These are phyloP conservation scores for Yarrowia hollandica DNA, from an alignment of 805 yeast species.

Conservation along the genomic window DNA sequence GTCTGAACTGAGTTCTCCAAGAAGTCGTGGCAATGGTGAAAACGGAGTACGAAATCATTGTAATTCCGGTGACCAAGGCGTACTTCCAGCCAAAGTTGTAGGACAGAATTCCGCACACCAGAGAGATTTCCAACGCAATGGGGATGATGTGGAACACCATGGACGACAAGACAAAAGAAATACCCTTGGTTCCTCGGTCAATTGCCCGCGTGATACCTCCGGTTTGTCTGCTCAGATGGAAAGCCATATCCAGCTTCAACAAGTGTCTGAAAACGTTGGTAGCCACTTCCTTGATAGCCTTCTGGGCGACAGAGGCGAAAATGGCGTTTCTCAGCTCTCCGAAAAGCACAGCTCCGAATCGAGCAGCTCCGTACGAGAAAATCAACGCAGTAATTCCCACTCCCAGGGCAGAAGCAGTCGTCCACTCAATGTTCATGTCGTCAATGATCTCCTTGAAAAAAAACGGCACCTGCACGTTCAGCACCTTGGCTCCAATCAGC, in stretches of 20 bases:
- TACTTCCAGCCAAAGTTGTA: slow-evolving; percentile 87
- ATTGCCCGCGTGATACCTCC: slow-evolving; percentile 96
- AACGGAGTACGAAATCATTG: slow-evolving; percentile 84
- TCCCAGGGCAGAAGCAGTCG: slow-evolving; percentile 59
- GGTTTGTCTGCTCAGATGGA: slow-evolving; percentile 88
- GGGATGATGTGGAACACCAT: slow-evolving; percentile 98
- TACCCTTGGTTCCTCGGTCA: slow-evolving; percentile 97
- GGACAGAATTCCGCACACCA: slow-evolving; percentile 90
- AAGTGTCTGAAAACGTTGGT: slow-evolving; percentile 81
- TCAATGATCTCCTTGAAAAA: slow-evolving; percentile 87
- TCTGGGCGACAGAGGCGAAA: slow-evolving; percentile 92
- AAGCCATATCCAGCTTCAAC: slow-evolving; percentile 78
- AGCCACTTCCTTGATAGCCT: slow-evolving; percentile 89
- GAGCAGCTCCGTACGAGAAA: slow-evolving; percentile 86
- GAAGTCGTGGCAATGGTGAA: slow-evolving; percentile 92
- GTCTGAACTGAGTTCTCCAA: slow-evolving; percentile 91
- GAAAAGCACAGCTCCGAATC: slow-evolving; percentile 91
- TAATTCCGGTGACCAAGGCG: slow-evolving; percentile 82
- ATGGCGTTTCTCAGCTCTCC: slow-evolving; percentile 95
- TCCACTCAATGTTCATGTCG: slow-evolving; percentile 90
- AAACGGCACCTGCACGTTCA: slow-evolving; percentile 95
- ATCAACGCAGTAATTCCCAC: slow-evolving; percentile 66
- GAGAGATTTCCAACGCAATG: slow-evolving; percentile 83
- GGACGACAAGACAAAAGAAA: slow-evolving; percentile 85
- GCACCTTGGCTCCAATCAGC: slow-evolving; percentile 74